Evolutionary conservation across 352 stramenopile species (phyloP).

Genomic region (Globisporangium rhizosaccharum): DNA sequence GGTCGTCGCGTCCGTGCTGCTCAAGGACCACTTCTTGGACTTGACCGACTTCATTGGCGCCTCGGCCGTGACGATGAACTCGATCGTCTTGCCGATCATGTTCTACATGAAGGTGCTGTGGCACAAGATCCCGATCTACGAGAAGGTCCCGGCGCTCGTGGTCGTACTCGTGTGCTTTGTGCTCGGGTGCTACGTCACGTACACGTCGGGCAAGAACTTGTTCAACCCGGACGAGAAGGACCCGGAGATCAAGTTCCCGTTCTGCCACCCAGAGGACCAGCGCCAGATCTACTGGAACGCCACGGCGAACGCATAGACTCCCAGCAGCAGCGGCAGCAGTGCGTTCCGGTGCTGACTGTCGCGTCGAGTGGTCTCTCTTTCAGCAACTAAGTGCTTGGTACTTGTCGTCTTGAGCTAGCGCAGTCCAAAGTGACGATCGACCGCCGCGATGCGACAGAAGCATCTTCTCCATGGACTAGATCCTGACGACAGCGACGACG

Average conservation of each 20-base stretch:
- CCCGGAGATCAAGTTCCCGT: slow-evolving; percentile 11
- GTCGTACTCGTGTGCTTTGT: slow-evolving; percentile 16
- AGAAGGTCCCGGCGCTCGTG: slow-evolving; percentile 15
- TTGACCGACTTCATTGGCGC: slow-evolving; percentile 34
- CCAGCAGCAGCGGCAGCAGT: no score
- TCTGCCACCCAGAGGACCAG: slow-evolving; percentile 14
- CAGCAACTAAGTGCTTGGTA: no score
- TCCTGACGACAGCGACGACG: no score
- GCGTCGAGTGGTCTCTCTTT: no score
- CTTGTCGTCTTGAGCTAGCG: no score
- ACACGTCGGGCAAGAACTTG: slow-evolving; percentile 17
- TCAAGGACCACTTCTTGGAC: slow-evolving; percentile 44
- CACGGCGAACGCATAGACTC: background rate
- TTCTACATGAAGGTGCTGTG: slow-evolving; percentile 20
- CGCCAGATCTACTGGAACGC: slow-evolving; percentile 16
- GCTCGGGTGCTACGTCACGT: slow-evolving; percentile 23
- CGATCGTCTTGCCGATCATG: slow-evolving; percentile 38
- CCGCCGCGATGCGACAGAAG: no score
- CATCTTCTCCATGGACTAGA: no score
- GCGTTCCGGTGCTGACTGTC: no score
- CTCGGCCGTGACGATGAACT: slow-evolving; percentile 38
- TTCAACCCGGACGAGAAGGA: slow-evolving; percentile 15
- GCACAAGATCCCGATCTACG: slow-evolving; percentile 15
- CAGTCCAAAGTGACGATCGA: no score
- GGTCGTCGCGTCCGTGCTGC: slow-evolving; percentile 28